phyloP scores from a whole-genome alignment of 495 filamentous ascomycete species.

The Evernia prunastri region DNA sequence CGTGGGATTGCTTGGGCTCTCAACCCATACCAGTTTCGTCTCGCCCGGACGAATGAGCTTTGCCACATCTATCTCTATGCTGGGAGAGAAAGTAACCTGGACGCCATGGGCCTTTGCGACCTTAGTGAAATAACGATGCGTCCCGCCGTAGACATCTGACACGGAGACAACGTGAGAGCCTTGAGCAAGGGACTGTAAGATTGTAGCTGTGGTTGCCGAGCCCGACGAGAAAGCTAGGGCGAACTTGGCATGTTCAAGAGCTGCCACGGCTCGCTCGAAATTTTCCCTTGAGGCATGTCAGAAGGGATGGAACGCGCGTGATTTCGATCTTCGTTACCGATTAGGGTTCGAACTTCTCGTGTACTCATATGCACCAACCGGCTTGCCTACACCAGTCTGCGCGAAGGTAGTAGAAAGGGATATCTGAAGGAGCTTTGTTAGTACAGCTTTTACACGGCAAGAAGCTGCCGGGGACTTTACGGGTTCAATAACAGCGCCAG shows the following conservation, averaged over 20 bases:
- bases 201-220: conserved; percentile 85
- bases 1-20: conserved; percentile 90
- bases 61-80: conserved; percentile 79
- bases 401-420: conserved; percentile 92
- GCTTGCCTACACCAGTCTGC: conserved; percentile 76
- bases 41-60: conserved; percentile 70
- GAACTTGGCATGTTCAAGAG: conserved; percentile 85
- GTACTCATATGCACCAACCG: conserved; percentile 86
- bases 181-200: conserved; percentile 85
- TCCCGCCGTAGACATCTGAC: conserved; percentile 95
- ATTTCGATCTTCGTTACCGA: conserved; percentile 38
- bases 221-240: conserved; percentile 94
- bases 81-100: conserved; percentile 84
- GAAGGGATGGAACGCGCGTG: not conserved
- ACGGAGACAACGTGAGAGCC: conserved; percentile 94
- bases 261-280: conserved; percentile 86
- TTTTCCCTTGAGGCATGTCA: conserved; percentile 50
- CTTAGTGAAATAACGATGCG: conserved; percentile 97
- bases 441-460: conserved; percentile 9
- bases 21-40: conserved; percentile 97
- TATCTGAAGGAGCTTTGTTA: conserved; percentile 48
- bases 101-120: conserved; percentile 93
- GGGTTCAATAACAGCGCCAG: conserved; percentile 90
- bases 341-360: conserved; percentile 89
- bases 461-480: conserved; percentile 33